A percentile compares a stretch with the other conserved stretches of the same genome.
phyloP scores from a whole-genome alignment of 2,329 filamentous ascomycete species.

The Emergomyces pasteurianus region DNA sequence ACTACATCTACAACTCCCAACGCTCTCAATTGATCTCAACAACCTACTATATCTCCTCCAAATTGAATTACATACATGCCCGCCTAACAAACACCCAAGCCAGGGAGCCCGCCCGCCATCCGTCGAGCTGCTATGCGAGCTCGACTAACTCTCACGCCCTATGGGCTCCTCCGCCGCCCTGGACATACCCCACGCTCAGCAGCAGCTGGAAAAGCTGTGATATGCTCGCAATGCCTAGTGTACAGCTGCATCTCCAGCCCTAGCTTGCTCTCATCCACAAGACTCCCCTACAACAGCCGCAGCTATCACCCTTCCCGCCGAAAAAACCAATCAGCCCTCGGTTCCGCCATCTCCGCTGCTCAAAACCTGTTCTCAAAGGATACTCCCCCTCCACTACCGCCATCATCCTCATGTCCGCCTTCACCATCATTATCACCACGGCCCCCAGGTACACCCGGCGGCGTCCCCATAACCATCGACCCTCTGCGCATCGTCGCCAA shows the following conservation, averaged over 20 bases:
- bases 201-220: slow-evolving; percentile 18
- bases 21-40: background rate
- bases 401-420: slow-evolving; percentile 6
- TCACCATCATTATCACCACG: background rate
- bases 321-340: slow-evolving; percentile 29
- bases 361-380: slow-evolving; percentile 36
- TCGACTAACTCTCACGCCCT: slow-evolving; percentile 25
- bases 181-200: background rate
- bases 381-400: slow-evolving; percentile 15
- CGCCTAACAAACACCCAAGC: background rate
- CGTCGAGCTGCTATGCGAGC: slow-evolving; percentile 21
- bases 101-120: background rate
- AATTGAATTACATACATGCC: background rate
- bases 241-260: slow-evolving; percentile 2
- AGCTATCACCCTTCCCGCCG: slow-evolving; percentile 30
- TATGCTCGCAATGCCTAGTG: slow-evolving; percentile 31
- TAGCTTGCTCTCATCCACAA: slow-evolving; percentile 19
- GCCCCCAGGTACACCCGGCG: background rate
- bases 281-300: slow-evolving; percentile 16
- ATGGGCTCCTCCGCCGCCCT: slow-evolving; percentile 23
- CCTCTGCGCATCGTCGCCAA: slow-evolving; percentile 83
- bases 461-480: slow-evolving; percentile 58
- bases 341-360: slow-evolving; percentile 40
- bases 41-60: background rate
- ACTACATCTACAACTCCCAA: background rate